Base-by-base conservation (phyloP, 1,284 basidiomycete species). In the Trichosporon inkin region DNA sequence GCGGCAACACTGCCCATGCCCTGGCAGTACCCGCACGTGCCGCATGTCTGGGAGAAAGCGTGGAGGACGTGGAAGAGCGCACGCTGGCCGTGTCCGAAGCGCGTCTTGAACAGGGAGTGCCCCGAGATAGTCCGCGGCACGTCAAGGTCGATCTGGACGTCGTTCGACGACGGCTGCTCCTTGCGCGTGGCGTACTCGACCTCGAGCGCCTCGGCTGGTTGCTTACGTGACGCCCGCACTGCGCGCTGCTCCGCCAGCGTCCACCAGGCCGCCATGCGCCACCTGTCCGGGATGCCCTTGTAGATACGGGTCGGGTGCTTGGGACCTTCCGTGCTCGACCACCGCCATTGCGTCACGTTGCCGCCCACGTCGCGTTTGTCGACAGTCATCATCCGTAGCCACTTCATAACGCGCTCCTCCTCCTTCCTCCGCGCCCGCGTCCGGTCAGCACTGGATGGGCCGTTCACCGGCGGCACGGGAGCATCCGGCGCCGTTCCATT, bases 1-100 rank as follows among this genome's bases (percentile, higher is more conserved):
- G 94, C 92, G 0, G 94, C 93, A 56, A 99, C 90, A 6, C 94
- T 91, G 0, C 96, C 95, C 95, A 99, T 99, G 55, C 96, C 95
- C 80, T 99, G 96, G 59, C 95, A 95, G 76, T 99, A 99, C 2
- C 93, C 96, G 68, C 96, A 98, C n/a, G 84, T 82, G 13, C 81
- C 76, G 78, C 94, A 97, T 10, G 83, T 81, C 53, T 95, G 82
- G 8, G 92, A 94, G 72, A 97, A 92, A 47, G 85, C 86, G 75
- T 99, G 95, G 20, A 99, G 82, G 57, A 97, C 92, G 73, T 93
- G 92, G 78, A 99, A 99, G 3, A 97, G 81, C 2, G 89, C 89
- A 11, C 93, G 86, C 83, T 97, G 93, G 8, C 91, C 96, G 63
- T 88, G 85, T 51, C 96, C 96, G 78, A 99, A 99, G 58, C 96